Evolutionary conservation across 805 yeast genomes (phyloP), one percentile per base, ranked within the genome.

Genomic region (Saturnispora silvae): DNA sequence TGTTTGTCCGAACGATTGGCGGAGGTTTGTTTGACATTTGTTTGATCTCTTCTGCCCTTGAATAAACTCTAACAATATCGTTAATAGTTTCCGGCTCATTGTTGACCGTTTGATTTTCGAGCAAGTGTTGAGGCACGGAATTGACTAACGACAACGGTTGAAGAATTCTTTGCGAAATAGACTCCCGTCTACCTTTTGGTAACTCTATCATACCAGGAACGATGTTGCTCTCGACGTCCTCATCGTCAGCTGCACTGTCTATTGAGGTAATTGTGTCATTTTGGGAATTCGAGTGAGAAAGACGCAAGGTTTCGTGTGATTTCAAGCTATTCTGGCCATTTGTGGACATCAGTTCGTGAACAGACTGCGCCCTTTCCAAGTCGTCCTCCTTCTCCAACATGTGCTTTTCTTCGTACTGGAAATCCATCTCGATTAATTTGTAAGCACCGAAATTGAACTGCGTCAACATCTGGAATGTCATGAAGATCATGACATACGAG

Each of bases 401-500:
- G 15, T 15, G 26, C 14, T 31, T 38, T 11, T 37, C 10, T 24
- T 42, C 51, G 13, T 49, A 45, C 33, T 65, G 64, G 50, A 85
- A 81, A 51, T 86, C 96, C 53, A 73, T 61, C 26, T 75, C 80
- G 14, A 85, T 64, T 31, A 86, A 56, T 41, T 76, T 66, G 56
- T 77, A 79, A 39, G 83, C 71, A 1, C 96, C 95, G 30, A 80
- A 57, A 47, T 81, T 79, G 67, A 84, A 83, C 58, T 81, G 75
- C 48, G 69, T 54, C 28, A 82, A 62, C 30, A 77, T 65, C 54
- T 80, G 83, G 2, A 79, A 66, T 2, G 84, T 79, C 32, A 80
- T 61, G 47, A 81, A 81, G 28, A 86, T 77, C 49, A 86, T 78
- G n/a, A 83, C 79, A 57, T 81, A 83, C 0, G 96, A 94, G 20